Conservation (phyloP, 768 basidiomycete genomes). For the Phaffia tasmanica region DNA sequence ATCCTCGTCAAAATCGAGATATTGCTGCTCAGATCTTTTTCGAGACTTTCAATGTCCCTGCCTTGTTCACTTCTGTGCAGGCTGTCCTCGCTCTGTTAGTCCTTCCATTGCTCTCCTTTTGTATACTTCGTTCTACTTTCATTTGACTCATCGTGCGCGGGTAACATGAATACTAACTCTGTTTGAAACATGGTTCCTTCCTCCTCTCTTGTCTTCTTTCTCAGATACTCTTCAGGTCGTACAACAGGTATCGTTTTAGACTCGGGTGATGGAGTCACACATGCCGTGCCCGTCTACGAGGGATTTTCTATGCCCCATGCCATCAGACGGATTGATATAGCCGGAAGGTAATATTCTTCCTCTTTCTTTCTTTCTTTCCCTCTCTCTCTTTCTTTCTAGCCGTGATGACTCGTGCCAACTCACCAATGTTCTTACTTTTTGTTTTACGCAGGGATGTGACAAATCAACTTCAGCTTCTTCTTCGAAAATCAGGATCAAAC, state of each 20-base stretch:
- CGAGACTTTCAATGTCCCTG: constrained; percentile 99
- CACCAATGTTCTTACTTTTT: neutral
- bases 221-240: constrained; percentile 90
- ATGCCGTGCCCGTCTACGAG: constrained; percentile 96
- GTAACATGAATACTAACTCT: neutral
- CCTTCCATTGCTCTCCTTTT: neutral
- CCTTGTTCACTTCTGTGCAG: constrained; percentile 90
- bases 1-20: constrained; percentile 91
- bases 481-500: constrained; percentile 89
- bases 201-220: neutral
- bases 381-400: too few relatives aligned
- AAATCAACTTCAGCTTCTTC: constrained; percentile 82
- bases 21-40: constrained; percentile 98
- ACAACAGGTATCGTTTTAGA: constrained; percentile 99
- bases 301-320: constrained; percentile 99
- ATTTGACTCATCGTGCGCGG: neutral
- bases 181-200: neutral
- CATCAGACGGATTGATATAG: constrained; percentile 88
- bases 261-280: constrained; percentile 96
- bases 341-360: constrained; percentile 60
- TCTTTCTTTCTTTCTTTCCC: too few relatives aligned
- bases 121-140: neutral
- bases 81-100: constrained; percentile 88
- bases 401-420: neutral
- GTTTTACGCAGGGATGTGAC: constrained; percentile 67